Evolutionary conservation across 2,329 filamentous ascomycete species (phyloP), one percentile per base, ranked within the genome.

Genomic region (Colletotrichum cereale): DNA sequence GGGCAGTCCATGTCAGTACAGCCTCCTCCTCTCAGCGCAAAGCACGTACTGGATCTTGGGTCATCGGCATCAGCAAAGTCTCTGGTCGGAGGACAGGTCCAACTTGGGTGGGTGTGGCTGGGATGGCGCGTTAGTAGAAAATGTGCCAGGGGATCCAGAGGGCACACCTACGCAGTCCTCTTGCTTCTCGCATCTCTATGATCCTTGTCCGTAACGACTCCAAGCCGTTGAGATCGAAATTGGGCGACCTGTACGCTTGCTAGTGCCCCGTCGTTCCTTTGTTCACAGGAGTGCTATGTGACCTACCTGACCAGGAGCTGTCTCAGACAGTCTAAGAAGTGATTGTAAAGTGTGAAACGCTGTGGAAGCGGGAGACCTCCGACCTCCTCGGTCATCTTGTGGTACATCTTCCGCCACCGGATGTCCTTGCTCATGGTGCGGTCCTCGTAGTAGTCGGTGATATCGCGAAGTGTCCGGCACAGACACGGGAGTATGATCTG

Each of bases 381-480:
- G 4, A 84, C 84, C 75, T 90, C 87, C 31, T 85, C 82, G 10
- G 83, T 84, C 84, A 91, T 84, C 6, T 81, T 79, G 77, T 89
- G 84, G 75, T 86, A 89, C 87, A 91, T 90, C 74, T 83, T 84
- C 52, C 85, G 83, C 89, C 89, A 91, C 65, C 88, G 84, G 44
- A 83, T 80, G 72, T 86, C 83, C 65, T 84, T 85, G 24, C 82
- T 80, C 52, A 85, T 74, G 5, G 81, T 82, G 44, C 81, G 84
- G 75, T 90, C 85, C 42, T 88, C 84, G 75, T 88, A 86, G 77
- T 84, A 84, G 11, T 70, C 73, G 50, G 79, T 84, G 73, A 91
- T 90, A 72, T 90, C 88, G 52, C 82, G 78, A 21, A 91, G 77
- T 0, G 86, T 86, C 66, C 81, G 84, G 63, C 82, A 83, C 24